A percentile compares a stretch with the other conserved stretches of the same genome.
These are phyloP conservation scores for Fusarium sp. DNA, from an alignment of 2,329 filamentous ascomycete species.

Conservation along the genomic window DNA sequence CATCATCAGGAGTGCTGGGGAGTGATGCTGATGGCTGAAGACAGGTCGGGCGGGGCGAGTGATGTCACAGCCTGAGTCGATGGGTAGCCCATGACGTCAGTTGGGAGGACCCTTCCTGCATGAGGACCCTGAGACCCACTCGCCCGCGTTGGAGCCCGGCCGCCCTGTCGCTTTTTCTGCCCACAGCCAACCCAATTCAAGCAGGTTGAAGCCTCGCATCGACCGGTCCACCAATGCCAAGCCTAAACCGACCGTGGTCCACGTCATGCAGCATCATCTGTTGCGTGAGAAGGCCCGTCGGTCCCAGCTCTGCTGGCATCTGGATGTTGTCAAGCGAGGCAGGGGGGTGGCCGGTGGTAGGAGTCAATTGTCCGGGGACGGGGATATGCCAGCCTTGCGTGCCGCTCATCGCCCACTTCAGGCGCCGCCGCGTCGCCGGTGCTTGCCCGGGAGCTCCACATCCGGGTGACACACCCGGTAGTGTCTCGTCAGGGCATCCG, in stretches of 20 bases:
- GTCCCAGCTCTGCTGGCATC: conserved; percentile 7
- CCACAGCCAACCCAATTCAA: conserved; percentile 28
- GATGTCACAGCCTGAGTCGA: conserved; percentile 22
- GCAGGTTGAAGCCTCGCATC: conserved; percentile 26
- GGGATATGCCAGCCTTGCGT: not conserved
- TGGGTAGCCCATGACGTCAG: conserved; percentile 29
- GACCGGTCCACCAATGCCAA: conserved; percentile 36
- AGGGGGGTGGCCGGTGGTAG: conserved; percentile 3
- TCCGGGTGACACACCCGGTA: conserved; percentile 91
- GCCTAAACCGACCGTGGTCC: conserved; percentile 31
- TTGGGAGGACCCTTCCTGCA: conserved; percentile 47
- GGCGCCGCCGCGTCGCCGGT: conserved; percentile 32
- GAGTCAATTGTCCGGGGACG: not conserved
- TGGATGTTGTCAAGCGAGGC: not conserved
- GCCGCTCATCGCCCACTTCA: conserved; percentile 14
- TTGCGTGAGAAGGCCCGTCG: conserved; percentile 16
- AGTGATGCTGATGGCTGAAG: conserved; percentile 10
- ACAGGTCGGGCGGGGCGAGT: conserved; percentile 23
- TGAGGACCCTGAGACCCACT: conserved; percentile 48
- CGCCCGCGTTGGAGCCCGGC: conserved; percentile 12
- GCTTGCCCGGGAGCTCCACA: conserved; percentile 35
- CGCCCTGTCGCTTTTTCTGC: conserved; percentile 23
- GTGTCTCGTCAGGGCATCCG: conserved; percentile 93
- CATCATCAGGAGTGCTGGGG: conserved; percentile 38
- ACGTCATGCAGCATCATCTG: conserved; percentile 47